Evolutionary conservation across 1,284 basidiomycete species (phyloP), one percentile per base, ranked within the genome.

Genomic region (Meripilus lineatus): DNA sequence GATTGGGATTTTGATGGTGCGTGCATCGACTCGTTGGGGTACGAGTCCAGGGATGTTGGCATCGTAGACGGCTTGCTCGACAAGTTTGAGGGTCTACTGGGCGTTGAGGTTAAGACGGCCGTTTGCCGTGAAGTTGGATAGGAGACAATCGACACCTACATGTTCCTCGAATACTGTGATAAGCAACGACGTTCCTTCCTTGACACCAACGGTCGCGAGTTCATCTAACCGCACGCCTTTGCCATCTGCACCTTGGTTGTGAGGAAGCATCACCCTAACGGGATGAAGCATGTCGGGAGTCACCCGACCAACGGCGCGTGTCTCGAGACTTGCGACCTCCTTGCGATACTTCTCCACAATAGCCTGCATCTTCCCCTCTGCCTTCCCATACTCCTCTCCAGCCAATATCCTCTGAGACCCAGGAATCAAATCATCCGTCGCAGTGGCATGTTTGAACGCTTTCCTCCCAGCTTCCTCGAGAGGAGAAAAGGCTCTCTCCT

Each of bases 151-250:
- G 1, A 18, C 7, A 68, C 77, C 67, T 58, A 86, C 84, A 60
- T 75, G 67, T 59, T 87, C 82, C 42, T 89, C 82, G 52, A 87
- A 89, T 24, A 85, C 69, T 2, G 84, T 88, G 11, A 90, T 69
- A 18, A 89, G 52, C 45, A 90, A 61, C 42, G 74, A 73, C 8
- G 81, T 76, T 1, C 88, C 87, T 43, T 90, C 85, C 47, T 81
- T 71, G 35, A 90, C 79, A 10, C 88, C 87, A 25, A 90, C 75
- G 0, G 85, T 88, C 1, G 87, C 82, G 15, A 89, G 58, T 43
- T 87, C 82, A 33, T 86, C 80, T 30, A 90, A 60, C 33, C 63
- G 68, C 38, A 71, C 59, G 18, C 48, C 53, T 15, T 49, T 46
- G n/a, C 50, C 44, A 28, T 58, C 52, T 23, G 48, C 35, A 10